Conservation (phyloP, 1,284 basidiomycete species). For the Chalciporus sp. region DNA sequence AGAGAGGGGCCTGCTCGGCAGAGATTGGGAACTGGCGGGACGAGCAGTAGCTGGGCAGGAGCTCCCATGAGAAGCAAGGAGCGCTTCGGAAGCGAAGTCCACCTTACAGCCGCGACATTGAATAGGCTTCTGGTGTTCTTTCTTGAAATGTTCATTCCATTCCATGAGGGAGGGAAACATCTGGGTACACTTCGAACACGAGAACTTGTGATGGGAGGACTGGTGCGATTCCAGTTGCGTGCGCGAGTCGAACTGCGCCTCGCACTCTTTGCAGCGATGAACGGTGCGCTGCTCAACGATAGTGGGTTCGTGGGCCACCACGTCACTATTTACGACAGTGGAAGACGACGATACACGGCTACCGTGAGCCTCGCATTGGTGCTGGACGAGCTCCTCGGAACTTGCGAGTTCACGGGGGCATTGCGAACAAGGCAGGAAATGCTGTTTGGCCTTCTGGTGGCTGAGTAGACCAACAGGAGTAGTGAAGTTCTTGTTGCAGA, state of each 20-base stretch:
- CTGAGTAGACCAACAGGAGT: constrained; percentile 17
- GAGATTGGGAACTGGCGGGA: constrained; percentile 20
- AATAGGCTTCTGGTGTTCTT: constrained; percentile 14
- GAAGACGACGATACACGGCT: not conserved
- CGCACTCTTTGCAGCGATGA: constrained; percentile 26
- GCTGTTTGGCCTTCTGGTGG: constrained; percentile 28
- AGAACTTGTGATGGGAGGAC: constrained; percentile 20
- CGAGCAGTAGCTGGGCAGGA: constrained; percentile 19
- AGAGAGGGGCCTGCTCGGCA: constrained; percentile 4
- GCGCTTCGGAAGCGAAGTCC: constrained; percentile 1
- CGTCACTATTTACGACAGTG: not conserved
- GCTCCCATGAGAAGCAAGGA: constrained; percentile 10
- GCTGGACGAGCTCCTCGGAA: constrained; percentile 3
- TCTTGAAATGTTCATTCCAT: constrained; percentile 32
- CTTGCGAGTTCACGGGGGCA: constrained; percentile 8
- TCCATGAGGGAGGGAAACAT: constrained; percentile 27
- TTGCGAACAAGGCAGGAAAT: constrained; percentile 16
- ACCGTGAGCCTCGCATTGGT: constrained; percentile 6
- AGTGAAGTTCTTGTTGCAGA: constrained; percentile 32
- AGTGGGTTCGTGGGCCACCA: constrained; percentile 1
- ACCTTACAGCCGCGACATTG: constrained; percentile 8
- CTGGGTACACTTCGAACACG: constrained; percentile 31
- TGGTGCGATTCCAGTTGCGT: constrained; percentile 28
- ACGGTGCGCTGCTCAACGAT: constrained; percentile 1
- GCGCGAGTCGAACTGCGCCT: constrained; percentile 17